Conservation (phyloP, 2,329 filamentous ascomycete genomes). For the Ascosphaera pollenicola region DNA sequence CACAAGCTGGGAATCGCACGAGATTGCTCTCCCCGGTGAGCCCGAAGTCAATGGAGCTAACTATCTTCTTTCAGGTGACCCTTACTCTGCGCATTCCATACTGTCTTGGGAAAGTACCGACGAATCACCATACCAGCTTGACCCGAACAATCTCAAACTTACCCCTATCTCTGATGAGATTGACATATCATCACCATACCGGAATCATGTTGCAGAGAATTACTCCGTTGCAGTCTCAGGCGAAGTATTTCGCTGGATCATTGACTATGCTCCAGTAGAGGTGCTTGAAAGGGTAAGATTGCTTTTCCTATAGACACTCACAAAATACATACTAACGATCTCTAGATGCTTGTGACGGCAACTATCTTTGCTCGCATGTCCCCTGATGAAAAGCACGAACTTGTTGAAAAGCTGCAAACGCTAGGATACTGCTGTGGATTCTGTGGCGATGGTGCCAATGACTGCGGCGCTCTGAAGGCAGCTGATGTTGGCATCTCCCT, state of each 20-base stretch:
- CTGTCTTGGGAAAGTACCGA: conserved; percentile 92
- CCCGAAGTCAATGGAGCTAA: no score
- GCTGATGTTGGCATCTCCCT: conserved; percentile 46
- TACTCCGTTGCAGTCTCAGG: conserved; percentile 80
- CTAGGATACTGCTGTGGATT: conserved; percentile 93
- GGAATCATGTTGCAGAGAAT: conserved; percentile 58
- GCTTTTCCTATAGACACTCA: neutral
- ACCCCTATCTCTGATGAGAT: conserved; percentile 22
- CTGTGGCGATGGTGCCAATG: conserved; percentile 93
- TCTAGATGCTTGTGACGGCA: conserved; percentile 66
- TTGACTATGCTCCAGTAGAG: conserved; percentile 71
- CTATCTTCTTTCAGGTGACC: no score
- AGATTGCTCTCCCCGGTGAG: no score
- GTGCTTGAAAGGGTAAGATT: conserved; percentile 43
- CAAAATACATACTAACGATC: conserved; percentile 6
- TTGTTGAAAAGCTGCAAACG: conserved; percentile 90
- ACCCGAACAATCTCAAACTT: conserved; percentile 37
- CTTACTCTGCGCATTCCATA: conserved; percentile 34
- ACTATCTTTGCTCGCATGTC: conserved; percentile 98
- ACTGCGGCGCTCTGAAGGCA: conserved; percentile 63
- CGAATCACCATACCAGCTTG: conserved; percentile 53
- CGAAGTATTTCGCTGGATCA: conserved; percentile 89
- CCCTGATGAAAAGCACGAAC: conserved; percentile 92
- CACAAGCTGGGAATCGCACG: no score
- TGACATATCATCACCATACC: conserved; percentile 69